These are phyloP conservation scores for Plasmodium vinckei DNA, from an alignment of 169 alveolate species.

Conservation along the genomic window DNA sequence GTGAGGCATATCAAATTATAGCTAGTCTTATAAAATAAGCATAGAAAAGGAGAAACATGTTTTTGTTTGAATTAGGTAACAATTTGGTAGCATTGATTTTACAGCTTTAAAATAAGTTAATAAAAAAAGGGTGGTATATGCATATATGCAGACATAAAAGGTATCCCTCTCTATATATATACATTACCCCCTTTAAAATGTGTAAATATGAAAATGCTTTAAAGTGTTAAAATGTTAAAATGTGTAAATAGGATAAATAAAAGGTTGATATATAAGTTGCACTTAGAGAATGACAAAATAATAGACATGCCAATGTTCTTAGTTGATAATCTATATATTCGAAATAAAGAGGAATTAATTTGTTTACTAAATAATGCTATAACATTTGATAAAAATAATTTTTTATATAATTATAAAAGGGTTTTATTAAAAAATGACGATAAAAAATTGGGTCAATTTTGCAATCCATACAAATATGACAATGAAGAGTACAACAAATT, in stretches of 20 bases:
- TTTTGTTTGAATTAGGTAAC: no score
- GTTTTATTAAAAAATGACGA: conserved; percentile 22
- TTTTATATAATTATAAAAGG: conserved; percentile 47
- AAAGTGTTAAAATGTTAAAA: conserved; percentile 62
- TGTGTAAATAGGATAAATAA: conserved; percentile 38
- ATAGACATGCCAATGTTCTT: conserved; percentile 73
- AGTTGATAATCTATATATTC: conserved; percentile 44
- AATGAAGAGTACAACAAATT: conserved; percentile 66
- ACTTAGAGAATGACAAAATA: conserved; percentile 71
- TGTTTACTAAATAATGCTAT: conserved; percentile 38
- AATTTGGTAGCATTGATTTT: no score
- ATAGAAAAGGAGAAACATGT: no score
- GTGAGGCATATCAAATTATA: no score
- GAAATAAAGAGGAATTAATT: conserved; percentile 58
- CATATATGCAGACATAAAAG: no score
- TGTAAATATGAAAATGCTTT: neutral
- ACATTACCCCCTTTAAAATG: no score
- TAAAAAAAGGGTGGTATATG: no score
- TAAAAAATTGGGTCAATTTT: neutral
- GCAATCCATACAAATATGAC: conserved; percentile 41
- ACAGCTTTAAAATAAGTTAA: no score
- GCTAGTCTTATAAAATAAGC: no score
- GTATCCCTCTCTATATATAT: no score
- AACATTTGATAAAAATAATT: conserved; percentile 31
- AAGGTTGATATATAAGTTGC: conserved; percentile 51